Conservation (phyloP, 768 basidiomycete genomes). For the Lentinula sp. region DNA sequence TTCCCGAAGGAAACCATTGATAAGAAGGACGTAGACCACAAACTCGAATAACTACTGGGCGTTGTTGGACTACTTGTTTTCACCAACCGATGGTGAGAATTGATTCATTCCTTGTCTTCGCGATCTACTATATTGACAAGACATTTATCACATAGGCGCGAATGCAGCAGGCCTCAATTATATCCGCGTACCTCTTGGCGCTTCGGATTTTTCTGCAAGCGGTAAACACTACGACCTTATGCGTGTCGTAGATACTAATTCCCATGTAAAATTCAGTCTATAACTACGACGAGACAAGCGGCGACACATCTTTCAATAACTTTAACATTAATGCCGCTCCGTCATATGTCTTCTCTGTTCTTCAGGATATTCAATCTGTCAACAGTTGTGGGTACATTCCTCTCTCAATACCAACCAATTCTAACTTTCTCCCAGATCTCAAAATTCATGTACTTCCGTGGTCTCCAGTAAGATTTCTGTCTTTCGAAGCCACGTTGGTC, state of each 20-base stretch:
- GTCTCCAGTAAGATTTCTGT: slow-evolving; percentile 54
- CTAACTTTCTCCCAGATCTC: slow-evolving; percentile 15
- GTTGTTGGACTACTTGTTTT: slow-evolving; percentile 54
- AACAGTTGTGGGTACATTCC: slow-evolving; percentile 28
- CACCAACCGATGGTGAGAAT: slow-evolving; percentile 43
- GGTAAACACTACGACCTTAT: slow-evolving; percentile 26
- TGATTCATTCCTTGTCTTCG: background rate
- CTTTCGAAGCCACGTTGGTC: background rate
- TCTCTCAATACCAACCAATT: background rate
- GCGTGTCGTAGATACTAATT: background rate
- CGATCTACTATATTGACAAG: background rate
- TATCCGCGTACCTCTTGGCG: slow-evolving; percentile 64
- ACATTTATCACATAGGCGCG: slow-evolving; percentile 14
- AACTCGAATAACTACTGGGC: slow-evolving; percentile 54
- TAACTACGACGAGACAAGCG: slow-evolving; percentile 57
- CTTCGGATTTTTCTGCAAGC: slow-evolving; percentile 63
- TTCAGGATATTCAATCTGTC: slow-evolving; percentile 57
- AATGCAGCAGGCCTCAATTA: slow-evolving; percentile 65
- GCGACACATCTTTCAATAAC: slow-evolving; percentile 49
- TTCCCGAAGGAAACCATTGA: background rate
- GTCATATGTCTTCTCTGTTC: slow-evolving; percentile 54
- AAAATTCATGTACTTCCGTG: slow-evolving; percentile 62
- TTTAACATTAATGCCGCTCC: slow-evolving; percentile 59
- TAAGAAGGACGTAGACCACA: slow-evolving; percentile 25
- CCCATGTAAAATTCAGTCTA: slow-evolving; percentile 34